phyloP scores from a whole-genome alignment of 164 flowering plant genomes.

The Vitis rupestris region DNA sequence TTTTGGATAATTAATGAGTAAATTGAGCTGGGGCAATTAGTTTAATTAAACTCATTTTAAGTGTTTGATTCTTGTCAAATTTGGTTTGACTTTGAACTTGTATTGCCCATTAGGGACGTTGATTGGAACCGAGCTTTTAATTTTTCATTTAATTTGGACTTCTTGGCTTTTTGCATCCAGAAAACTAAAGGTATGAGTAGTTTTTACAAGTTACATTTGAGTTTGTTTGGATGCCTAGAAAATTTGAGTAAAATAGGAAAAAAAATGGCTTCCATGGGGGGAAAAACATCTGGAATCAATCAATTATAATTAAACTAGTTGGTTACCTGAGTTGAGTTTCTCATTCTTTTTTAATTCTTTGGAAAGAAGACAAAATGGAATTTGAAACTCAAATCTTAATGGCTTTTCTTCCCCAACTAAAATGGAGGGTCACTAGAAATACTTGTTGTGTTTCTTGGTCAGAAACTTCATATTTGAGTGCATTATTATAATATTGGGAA shows the following conservation, averaged over 20 bases:
- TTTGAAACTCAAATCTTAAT: too few species aligned
- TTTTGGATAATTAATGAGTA: not conserved
- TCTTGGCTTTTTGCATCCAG: slow-evolving; percentile 49
- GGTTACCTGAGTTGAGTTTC: too few species aligned
- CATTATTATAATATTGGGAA: too few species aligned
- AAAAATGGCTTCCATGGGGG: too few species aligned
- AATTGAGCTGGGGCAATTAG: not conserved
- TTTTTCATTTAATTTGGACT: slow-evolving; percentile 45
- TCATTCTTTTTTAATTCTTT: too few species aligned
- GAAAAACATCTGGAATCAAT: too few species aligned
- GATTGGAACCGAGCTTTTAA: slow-evolving; percentile 71
- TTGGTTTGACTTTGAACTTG: not conserved
- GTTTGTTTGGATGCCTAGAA: not conserved
- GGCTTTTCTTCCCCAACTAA: too few species aligned
- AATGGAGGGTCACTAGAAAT: too few species aligned
- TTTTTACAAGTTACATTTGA: not conserved
- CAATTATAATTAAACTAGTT: too few species aligned
- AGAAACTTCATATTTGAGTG: too few species aligned
- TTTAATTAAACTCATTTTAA: not conserved
- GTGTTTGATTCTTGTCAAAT: not conserved
- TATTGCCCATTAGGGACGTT: slow-evolving; percentile 35
- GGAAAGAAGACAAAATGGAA: too few species aligned
- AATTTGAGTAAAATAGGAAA: not conserved
- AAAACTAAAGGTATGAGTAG: slow-evolving; percentile 42
- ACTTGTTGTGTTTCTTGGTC: too few species aligned